Percentiles rank a stretch among this genome's conserved stretches.
Evolutionary conservation across 768 basidiomycete genomes (phyloP).

Genomic region (Amylocystis lapponica): DNA sequence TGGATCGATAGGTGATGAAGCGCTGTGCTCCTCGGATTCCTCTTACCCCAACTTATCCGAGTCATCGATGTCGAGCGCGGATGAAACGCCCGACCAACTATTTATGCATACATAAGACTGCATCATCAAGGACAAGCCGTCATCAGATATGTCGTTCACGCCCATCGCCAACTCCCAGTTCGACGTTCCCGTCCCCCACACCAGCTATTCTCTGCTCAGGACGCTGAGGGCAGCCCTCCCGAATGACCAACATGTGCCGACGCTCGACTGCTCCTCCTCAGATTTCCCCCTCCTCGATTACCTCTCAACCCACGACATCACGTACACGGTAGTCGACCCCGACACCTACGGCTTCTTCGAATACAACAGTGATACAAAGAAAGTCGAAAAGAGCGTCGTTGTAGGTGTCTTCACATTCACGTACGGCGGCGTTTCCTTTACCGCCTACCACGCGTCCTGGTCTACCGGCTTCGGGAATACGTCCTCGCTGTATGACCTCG

Average conservation of each 20-base stretch:
- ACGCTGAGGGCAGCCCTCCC: background rate
- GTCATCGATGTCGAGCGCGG: too few relatives aligned
- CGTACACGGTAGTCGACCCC: background rate
- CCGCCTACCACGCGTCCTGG: constrained; percentile 11
- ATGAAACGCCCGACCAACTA: too few relatives aligned
- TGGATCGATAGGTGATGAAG: too few relatives aligned
- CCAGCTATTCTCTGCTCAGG: background rate
- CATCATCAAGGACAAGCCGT: too few relatives aligned
- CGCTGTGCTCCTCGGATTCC: too few relatives aligned
- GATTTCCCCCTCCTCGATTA: background rate
- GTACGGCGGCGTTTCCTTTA: constrained; percentile 4
- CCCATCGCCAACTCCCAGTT: background rate
- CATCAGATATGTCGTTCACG: too few relatives aligned
- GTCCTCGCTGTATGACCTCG: constrained; percentile 5
- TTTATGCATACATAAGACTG: too few relatives aligned
- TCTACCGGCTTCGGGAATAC: background rate
- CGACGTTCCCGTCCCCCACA: background rate
- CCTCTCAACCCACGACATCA: background rate
- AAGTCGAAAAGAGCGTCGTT: background rate
- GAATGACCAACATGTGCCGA: background rate
- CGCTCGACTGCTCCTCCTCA: background rate
- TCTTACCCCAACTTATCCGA: too few relatives aligned
- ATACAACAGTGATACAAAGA: background rate
- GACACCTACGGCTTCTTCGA: constrained; percentile 4
- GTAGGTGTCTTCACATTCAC: constrained; percentile 4